Base-by-base conservation (phyloP, 2,329 filamentous ascomycete genomes). In the Gaeumannomyces sp. region DNA sequence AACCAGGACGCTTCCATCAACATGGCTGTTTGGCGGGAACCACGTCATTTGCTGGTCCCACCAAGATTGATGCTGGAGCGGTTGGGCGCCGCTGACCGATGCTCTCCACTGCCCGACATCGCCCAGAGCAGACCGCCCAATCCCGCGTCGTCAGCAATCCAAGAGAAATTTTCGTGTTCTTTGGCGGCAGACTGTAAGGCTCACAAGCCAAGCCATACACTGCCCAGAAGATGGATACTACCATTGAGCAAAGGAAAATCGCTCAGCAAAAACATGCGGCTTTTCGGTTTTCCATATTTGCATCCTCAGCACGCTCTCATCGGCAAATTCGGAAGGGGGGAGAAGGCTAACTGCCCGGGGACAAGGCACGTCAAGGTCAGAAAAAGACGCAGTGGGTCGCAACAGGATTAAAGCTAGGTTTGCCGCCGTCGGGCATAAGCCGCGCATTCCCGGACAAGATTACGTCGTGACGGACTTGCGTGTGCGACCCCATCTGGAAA, bases 401-500 rank as follows among this genome's bases (percentile, higher is more conserved):
- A n/a, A 4, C 22, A 22, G 22, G 25, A 53, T 58, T 31, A 7
- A 25, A 25, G 59, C 31, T 60, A 61, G 59, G 38, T 31, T 56
- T 66, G 64, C 65, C 64, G 63, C 63, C 66, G 64, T 64, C 66
- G 64, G 66, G 58, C 56, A 57, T 61, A 45, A 16, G 31, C 31
- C 27, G n/a, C 45, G n/a, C 31, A 31, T 27, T 11, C 27, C 56
- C 35, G 38, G 45, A n/a, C 45, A 53, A 53, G 45, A 53, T 53
- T 53, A 53, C 45, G 45, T 53, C n/a, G 45, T n/a, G n/a, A 8
- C 11, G 10, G 8, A 25, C 45, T 53, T 53, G 45, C 45, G 45
- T 53, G 25, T n/a, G n/a, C 8, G 45, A 19, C 45, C 45, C 45
- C 45, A 53, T 53, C 45, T 25, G 45, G 45, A 53, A 53, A 53